Evolutionary conservation across 768 basidiomycete species (phyloP).

Genomic region (Leccinum imitatum): DNA sequence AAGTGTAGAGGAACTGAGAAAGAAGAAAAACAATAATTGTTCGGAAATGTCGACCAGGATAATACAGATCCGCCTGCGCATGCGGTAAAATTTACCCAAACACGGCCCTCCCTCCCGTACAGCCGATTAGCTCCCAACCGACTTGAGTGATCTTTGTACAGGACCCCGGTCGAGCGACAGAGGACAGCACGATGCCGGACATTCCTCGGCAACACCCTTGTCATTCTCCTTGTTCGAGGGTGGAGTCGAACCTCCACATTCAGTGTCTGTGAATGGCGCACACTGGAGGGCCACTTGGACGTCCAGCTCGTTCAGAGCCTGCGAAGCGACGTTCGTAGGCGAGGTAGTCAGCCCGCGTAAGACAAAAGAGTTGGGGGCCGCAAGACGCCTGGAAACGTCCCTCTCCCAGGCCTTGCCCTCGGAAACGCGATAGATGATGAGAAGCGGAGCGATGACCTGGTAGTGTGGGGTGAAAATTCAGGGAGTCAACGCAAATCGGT

Average conservation of each 20-base stretch:
- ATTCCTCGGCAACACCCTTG: too few species aligned
- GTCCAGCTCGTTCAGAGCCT: conserved; percentile 1
- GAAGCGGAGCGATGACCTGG: conserved; percentile 44
- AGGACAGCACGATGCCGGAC: too few species aligned
- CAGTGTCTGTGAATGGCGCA: background rate
- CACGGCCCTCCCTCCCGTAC: too few species aligned
- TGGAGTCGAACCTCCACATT: background rate
- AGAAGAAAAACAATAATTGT: too few species aligned
- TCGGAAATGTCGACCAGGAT: too few species aligned
- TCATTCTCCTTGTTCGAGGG: too few species aligned
- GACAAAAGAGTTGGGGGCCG: conserved; percentile 1
- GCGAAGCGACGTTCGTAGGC: background rate
- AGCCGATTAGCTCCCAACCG: too few species aligned
- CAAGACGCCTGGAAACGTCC: conserved; percentile 7
- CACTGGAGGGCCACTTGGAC: conserved; percentile 18
- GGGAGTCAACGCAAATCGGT: background rate
- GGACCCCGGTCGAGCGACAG: too few species aligned
- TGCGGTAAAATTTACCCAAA: too few species aligned
- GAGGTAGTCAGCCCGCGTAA: conserved; percentile 13
- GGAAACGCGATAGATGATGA: conserved; percentile 48
- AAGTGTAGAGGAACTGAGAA: too few species aligned
- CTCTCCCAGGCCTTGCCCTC: conserved; percentile 29
- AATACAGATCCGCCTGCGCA: too few species aligned
- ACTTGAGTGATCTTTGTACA: too few species aligned
- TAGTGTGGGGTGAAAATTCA: conserved; percentile 10